phyloP scores from a whole-genome alignment of 2,329 filamentous ascomycete genomes.

The Aureobasidium sp. region DNA sequence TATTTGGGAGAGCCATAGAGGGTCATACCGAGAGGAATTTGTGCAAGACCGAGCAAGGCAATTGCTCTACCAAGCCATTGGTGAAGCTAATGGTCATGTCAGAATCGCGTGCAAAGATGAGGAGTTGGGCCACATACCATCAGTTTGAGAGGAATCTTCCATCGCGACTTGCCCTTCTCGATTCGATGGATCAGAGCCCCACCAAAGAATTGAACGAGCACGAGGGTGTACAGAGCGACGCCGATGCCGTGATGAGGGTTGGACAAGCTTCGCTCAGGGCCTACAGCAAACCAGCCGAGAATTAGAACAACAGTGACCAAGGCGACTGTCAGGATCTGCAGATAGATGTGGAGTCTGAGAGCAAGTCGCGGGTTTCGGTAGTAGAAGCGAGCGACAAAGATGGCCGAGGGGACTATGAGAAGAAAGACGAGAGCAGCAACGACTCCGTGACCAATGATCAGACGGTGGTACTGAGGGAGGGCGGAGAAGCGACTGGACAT shows the following conservation, averaged over 20 bases:
- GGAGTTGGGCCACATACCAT: slow-evolving; percentile 37
- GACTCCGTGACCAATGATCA: slow-evolving; percentile 66
- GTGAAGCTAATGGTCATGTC: slow-evolving; percentile 52
- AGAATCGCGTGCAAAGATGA: neutral
- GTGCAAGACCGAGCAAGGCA: slow-evolving; percentile 73
- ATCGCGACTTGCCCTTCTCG: slow-evolving; percentile 40
- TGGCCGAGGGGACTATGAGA: slow-evolving; percentile 64
- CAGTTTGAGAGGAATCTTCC: slow-evolving; percentile 51
- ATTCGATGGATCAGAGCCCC: slow-evolving; percentile 16
- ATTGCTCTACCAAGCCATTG: slow-evolving; percentile 78
- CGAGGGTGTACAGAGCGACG: slow-evolving; percentile 66
- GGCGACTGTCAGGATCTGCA: slow-evolving; percentile 62
- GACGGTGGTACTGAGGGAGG: slow-evolving; percentile 60
- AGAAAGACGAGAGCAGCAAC: slow-evolving; percentile 68
- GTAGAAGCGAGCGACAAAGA: slow-evolving; percentile 68
- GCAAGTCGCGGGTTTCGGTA: slow-evolving; percentile 54
- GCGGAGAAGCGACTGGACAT: slow-evolving; percentile 76
- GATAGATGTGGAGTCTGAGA: slow-evolving; percentile 64
- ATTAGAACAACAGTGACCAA: slow-evolving; percentile 66
- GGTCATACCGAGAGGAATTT: slow-evolving; percentile 82
- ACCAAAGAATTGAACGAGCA: slow-evolving; percentile 62
- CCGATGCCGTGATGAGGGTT: slow-evolving; percentile 85
- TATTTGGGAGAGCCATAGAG: slow-evolving; percentile 84
- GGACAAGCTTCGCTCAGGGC: slow-evolving; percentile 60
- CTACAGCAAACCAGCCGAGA: slow-evolving; percentile 72